Conservation (phyloP, 306 rosid genomes). For the Sicyos baderoa region DNA sequence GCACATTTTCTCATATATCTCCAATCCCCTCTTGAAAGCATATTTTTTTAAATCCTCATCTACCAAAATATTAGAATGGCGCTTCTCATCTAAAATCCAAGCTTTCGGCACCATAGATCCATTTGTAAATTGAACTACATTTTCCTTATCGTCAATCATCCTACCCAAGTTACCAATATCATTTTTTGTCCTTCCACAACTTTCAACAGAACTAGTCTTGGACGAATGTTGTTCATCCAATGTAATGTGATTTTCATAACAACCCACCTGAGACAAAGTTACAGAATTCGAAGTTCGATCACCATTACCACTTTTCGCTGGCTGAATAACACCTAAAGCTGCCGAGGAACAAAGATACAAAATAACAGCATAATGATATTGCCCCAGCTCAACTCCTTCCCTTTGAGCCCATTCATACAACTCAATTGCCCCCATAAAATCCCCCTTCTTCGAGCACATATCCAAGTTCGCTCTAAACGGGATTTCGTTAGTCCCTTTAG, state of each 20-base stretch:
- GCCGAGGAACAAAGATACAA: conserved; percentile 89
- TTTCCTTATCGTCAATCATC: conserved; percentile 11
- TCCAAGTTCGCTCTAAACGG: conserved; percentile 48
- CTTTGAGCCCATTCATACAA: conserved; percentile 49
- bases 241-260: conserved; percentile 22
- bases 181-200: conserved; percentile 19
- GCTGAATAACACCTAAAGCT: conserved; percentile 68
- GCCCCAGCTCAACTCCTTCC: conserved; percentile 43
- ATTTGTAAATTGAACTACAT: conserved; percentile 7
- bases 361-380: conserved; percentile 70
- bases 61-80: conserved; percentile 33
- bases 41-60: conserved; percentile 59
- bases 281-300: conserved; percentile 36
- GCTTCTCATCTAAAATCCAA: conserved; percentile 8
- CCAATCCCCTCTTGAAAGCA: conserved; percentile 63
- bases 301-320: conserved; percentile 75
- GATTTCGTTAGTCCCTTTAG: conserved; percentile 31
- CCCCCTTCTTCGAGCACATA: conserved; percentile 77
- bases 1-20: conserved; percentile 66
- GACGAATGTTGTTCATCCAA: conserved; percentile 5
- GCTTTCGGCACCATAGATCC: conserved; percentile 9
- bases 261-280: conserved; percentile 30
- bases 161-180: conserved; percentile 4
- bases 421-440: conserved; percentile 60
- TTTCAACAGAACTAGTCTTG: conserved; percentile 9